Percentiles rank a stretch among this genome's conserved stretches.
Evolutionary conservation across 129 eudicot species (phyloP).

Genomic region (Helianthus tuberosus): DNA sequence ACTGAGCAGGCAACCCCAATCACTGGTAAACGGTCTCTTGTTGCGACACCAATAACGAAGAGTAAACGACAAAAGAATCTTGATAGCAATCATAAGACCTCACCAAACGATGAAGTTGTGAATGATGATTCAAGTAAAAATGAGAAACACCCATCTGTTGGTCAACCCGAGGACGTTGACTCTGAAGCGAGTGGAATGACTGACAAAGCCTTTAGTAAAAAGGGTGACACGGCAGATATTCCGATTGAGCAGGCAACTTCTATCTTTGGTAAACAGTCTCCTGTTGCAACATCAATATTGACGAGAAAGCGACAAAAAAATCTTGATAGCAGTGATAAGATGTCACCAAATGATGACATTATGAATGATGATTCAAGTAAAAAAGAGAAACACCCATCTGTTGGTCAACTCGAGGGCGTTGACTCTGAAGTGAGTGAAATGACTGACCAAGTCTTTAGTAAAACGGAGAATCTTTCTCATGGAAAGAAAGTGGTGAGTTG

Average conservation of each 20-base stretch:
- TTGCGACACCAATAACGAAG: neutral
- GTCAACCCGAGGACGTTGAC: constrained; percentile 18
- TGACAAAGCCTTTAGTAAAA: constrained; percentile 40
- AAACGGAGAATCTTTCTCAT: constrained; percentile 44
- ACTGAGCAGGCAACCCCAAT: neutral
- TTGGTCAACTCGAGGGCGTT: constrained; percentile 22
- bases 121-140: constrained; percentile 30
- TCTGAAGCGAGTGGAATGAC: constrained; percentile 31
- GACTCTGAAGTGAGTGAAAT: constrained; percentile 32
- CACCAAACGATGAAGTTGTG: constrained; percentile 28
- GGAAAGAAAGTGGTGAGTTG: constrained; percentile 60
- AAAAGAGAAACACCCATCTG: constrained; percentile 21
- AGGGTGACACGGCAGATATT: neutral
- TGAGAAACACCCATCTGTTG: constrained; percentile 25
- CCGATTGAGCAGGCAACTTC: constrained; percentile 1
- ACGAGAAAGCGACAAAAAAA: neutral
- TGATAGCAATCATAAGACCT: neutral
- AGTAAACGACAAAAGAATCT: neutral
- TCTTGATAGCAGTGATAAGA: constrained; percentile 5
- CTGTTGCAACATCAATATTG: constrained; percentile 1
- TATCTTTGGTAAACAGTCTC: neutral
- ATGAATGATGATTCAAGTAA: constrained; percentile 27
- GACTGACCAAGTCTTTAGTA: constrained; percentile 39
- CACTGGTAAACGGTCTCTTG: neutral
- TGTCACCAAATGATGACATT: constrained; percentile 27